Conservation (phyloP, 2,329 filamentous ascomycete species). For the Botrytis fragariae region DNA sequence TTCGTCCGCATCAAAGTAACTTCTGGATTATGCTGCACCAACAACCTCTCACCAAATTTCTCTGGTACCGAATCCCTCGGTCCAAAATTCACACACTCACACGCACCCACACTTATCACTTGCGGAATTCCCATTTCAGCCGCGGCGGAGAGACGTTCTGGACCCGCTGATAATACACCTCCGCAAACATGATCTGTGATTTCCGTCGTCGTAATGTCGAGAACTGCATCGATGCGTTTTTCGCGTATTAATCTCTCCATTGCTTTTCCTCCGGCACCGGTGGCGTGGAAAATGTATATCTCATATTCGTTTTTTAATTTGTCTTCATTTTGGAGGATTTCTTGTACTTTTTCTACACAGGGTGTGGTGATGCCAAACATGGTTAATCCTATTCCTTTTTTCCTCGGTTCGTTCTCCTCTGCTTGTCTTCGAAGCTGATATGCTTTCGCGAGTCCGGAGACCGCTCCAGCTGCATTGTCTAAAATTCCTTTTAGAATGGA, state of each 20-base stretch:
- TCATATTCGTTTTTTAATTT: constrained; percentile 47
- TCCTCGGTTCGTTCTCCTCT: constrained; percentile 26
- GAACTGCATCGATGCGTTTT: constrained; percentile 58
- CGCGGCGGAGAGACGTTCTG: constrained; percentile 55
- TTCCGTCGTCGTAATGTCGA: constrained; percentile 72
- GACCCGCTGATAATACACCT: constrained; percentile 60
- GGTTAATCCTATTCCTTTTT: constrained; percentile 59
- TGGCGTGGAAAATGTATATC: constrained; percentile 67
- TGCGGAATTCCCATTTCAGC: constrained; percentile 56
- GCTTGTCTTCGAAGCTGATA: constrained; percentile 40
- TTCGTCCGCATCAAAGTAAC: constrained; percentile 66
- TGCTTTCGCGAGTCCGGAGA: constrained; percentile 53
- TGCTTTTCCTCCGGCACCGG: constrained; percentile 63
- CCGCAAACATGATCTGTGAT: constrained; percentile 62
- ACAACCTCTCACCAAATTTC: constrained; percentile 48
- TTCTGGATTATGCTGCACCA: constrained; percentile 64
- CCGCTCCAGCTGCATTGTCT: constrained; percentile 60
- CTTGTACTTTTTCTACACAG: constrained; percentile 55
- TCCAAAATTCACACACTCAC: constrained; percentile 52
- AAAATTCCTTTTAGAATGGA: constrained; percentile 56
- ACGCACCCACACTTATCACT: constrained; percentile 49
- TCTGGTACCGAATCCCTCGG: constrained; percentile 54
- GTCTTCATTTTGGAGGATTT: constrained; percentile 42
- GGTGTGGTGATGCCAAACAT: constrained; percentile 77
- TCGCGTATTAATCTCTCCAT: constrained; percentile 64